These are phyloP conservation scores for Melocanna baccifera DNA, from an alignment of 176 grass and related monocot species.

Conservation along the genomic window DNA sequence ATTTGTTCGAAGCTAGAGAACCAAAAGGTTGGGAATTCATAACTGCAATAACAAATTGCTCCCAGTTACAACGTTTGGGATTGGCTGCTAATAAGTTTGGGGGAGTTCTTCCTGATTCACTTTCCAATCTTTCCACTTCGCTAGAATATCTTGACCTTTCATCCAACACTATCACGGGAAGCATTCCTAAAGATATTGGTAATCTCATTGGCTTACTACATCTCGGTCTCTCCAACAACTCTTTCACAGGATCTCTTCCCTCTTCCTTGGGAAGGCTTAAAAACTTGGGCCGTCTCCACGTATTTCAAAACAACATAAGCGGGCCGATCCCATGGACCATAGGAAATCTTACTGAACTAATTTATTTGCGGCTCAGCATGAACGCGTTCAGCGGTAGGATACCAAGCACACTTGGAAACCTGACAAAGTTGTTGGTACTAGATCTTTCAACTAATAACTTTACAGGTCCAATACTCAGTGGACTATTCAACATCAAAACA, in stretches of 20 bases:
- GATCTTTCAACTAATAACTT: no score
- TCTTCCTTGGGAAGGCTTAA: slow-evolving; percentile 10
- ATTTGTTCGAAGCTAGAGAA: background rate
- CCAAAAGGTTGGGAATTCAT: slow-evolving; percentile 16
- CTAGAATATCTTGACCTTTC: no score
- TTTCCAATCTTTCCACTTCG: no score
- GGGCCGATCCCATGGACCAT: background rate
- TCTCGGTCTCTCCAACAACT: background rate
- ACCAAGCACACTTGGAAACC: slow-evolving; percentile 30
- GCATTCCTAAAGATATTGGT: background rate
- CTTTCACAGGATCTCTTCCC: slow-evolving; percentile 31
- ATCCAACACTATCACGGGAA: no score
- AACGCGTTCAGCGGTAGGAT: slow-evolving; percentile 20
- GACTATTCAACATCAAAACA: slow-evolving; percentile 27
- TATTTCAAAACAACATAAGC: background rate
- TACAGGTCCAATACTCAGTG: no score
- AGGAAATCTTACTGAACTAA: slow-evolving; percentile 34
- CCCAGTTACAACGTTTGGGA: background rate
- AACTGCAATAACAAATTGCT: background rate
- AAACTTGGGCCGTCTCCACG: background rate
- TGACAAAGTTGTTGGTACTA: background rate
- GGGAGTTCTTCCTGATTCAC: no score
- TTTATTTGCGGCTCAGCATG: background rate
- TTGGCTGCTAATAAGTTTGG: no score
- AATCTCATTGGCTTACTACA: slow-evolving; percentile 10